These are phyloP conservation scores for Avena insularis DNA, from an alignment of 176 grass and related monocot genomes.

Conservation along the genomic window DNA sequence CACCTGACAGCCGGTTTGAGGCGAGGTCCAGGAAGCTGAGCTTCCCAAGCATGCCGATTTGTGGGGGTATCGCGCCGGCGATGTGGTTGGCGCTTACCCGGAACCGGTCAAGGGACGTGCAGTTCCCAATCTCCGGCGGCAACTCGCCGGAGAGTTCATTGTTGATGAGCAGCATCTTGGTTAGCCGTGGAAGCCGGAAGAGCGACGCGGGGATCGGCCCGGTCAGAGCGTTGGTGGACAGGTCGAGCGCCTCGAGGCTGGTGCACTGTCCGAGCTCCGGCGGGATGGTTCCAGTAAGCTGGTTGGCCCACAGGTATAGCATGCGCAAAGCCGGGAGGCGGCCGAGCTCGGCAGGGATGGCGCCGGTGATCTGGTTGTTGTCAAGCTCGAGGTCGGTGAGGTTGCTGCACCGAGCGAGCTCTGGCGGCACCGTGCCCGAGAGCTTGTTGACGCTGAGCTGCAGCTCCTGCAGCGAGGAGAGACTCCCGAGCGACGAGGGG, in stretches of 20 bases:
- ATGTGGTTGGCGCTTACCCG: slow-evolving; percentile 63
- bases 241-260: slow-evolving; percentile 72
- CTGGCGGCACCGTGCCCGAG: slow-evolving; percentile 66
- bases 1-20: slow-evolving; percentile 64
- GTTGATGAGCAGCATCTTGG: slow-evolving; percentile 69
- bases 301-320: slow-evolving; percentile 80
- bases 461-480: slow-evolving; percentile 60
- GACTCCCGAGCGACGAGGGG: slow-evolving; percentile 62
- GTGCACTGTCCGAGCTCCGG: slow-evolving; percentile 67
- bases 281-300: slow-evolving; percentile 65
- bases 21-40: slow-evolving; percentile 85
- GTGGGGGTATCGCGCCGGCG: slow-evolving; percentile 50
- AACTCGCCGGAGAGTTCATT: slow-evolving; percentile 61
- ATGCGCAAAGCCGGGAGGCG: slow-evolving; percentile 55
- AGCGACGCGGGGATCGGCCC: slow-evolving; percentile 51
- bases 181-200: slow-evolving; percentile 54
- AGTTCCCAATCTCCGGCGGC: slow-evolving; percentile 59
- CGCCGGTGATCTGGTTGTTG: slow-evolving; percentile 82
- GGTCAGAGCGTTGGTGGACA: slow-evolving; percentile 66
- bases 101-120: slow-evolving; percentile 68
- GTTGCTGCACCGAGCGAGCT: slow-evolving; percentile 68
- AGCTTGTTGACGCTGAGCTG: slow-evolving; percentile 81
- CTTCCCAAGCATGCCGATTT: slow-evolving; percentile 55
- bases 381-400: slow-evolving; percentile 84
- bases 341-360: slow-evolving; percentile 54